Base-by-base conservation (phyloP, 345 rosid genomes). In the Pistacia vera region DNA sequence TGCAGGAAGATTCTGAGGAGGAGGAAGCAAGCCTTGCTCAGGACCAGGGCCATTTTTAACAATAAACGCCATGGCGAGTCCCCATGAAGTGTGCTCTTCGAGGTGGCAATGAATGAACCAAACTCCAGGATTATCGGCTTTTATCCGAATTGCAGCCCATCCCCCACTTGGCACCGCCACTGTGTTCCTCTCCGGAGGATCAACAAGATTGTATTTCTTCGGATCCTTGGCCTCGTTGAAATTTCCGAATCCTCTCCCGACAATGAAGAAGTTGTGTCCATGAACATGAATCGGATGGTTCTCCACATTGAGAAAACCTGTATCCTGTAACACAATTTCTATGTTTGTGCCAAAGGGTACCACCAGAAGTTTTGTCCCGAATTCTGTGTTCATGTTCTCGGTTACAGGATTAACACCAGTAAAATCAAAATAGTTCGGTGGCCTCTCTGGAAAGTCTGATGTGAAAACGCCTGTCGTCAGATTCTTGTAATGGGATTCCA, bases 211-310 rank as follows among this genome's bases (percentile, higher is more conserved):
- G 49, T 89, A 91, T 18, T 65, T 77, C 0, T 9, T 55, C 11
- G 90, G 91, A 71, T 93, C 86, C 61, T 74, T 81, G 11, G 70
- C 57, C 22, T 20, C 64, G 65, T 91, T 80, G 41, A 82, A 93
- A 77, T 91, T 91, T 11, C 97, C 93, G 5, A 87, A 86, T 4
- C 98, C 97, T 17, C 63, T 61, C 10, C 95, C 95, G 16, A 93
- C 93, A 0, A 88, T 76, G 71, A 88, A 91, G 80, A 91, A 90
- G 66, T 85, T 89, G 78, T 80, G 87, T 0, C 98, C 97, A 77
- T 91, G 98, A 54, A 93, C 83, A 69, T 91, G 97, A 73, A 93
- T 83, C 4, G 97, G 97, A 81, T 91, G 97, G 74, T 89, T 91
- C 76, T 84, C 83, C 0, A 68, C 66, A 30, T 82, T 88, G 0